A percentile compares a stretch with the other conserved stretches of the same genome.
phyloP scores from a whole-genome alignment of 2,329 filamentous ascomycete species.

The Cladosporium velox region DNA sequence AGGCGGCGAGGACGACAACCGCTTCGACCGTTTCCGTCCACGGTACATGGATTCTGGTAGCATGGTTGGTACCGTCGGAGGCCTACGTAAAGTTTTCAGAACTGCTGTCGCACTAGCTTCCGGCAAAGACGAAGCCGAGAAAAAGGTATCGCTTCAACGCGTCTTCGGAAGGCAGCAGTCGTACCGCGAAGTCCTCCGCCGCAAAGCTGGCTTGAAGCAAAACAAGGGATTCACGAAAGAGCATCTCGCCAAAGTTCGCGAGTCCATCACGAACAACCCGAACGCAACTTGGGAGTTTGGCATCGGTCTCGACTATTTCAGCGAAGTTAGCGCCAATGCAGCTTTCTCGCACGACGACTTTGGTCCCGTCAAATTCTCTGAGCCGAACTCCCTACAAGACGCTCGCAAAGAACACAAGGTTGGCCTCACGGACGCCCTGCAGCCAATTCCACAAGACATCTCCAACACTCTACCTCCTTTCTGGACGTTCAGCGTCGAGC shows the following conservation, averaged over 20 bases:
- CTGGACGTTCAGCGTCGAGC: constrained; percentile 24
- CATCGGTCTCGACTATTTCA: constrained; percentile 16
- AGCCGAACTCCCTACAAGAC: constrained; percentile 11
- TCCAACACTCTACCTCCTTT: constrained; percentile 22
- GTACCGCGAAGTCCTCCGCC: constrained; percentile 15
- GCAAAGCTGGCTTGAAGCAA: constrained; percentile 5
- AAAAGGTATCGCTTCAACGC: constrained; percentile 31
- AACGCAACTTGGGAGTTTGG: constrained; percentile 12
- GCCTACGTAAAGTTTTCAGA: constrained; percentile 13
- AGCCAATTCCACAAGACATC: constrained; percentile 7
- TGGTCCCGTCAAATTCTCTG: constrained; percentile 14
- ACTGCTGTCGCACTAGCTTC: constrained; percentile 25
- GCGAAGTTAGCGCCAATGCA: constrained; percentile 16
- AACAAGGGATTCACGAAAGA: constrained; percentile 11
- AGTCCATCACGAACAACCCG: constrained; percentile 3
- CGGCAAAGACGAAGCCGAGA: constrained; percentile 13
- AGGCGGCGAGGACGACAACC: constrained; percentile 19
- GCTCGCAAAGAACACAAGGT: constrained; percentile 16
- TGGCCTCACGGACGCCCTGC: constrained; percentile 7
- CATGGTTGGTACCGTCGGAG: constrained; percentile 21
- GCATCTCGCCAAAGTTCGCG: background rate
- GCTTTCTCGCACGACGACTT: constrained; percentile 14
- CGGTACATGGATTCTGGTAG: constrained; percentile 37
- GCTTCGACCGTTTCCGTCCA: constrained; percentile 31
- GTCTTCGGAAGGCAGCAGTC: constrained; percentile 26